Evolutionary conservation across 2,329 filamentous ascomycete species (phyloP), one percentile per base, ranked within the genome.

Genomic region (Berkeleyomyces rouxiae): DNA sequence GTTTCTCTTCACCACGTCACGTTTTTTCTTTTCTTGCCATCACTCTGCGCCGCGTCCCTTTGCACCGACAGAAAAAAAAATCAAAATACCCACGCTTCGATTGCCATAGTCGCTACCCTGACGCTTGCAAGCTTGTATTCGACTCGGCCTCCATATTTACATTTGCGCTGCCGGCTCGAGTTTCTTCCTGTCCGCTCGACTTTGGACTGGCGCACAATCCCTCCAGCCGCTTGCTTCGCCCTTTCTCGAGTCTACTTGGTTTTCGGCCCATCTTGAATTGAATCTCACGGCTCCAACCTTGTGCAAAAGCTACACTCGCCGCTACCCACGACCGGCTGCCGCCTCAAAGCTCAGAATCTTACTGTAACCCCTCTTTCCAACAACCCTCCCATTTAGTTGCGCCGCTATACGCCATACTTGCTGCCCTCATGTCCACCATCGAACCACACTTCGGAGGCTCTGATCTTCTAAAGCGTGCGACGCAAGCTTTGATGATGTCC

Each of bases 401-500:
- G 51, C 16, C 33, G 33, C 16, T 55, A 36, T 55, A 55, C 51
- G 51, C 51, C 33, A 13, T 55, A 55, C 51, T 55, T 39, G 33
- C 51, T 55, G 51, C 33, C 36, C 42, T 33, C 31, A 64, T 64
- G 62, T 61, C 62, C 9, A 47, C 59, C 37, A 57, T 59, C 33
- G 46, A 61, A 42, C 53, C 59, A 49, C 43, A 73, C 68, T 69
- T 70, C 42, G 76, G 77, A 69, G 75, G 78, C 67, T 81, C 78
- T 68, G 81, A 84, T 71, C 74, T 84, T 67, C 71, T 84, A 66
- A 76, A 79, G 69, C 76, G 80, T 70, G 81, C 81, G 66, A 84
- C 81, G n/a, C 80, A 83, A 69, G 78, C 78, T 67, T 79, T 83
- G 77, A 81, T 84, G 79, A 78, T 79, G 75, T 82, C 80, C 73